Base-by-base conservation (phyloP, 192 early-diverging fungal genomes). In the Spizellomyces sp. region DNA sequence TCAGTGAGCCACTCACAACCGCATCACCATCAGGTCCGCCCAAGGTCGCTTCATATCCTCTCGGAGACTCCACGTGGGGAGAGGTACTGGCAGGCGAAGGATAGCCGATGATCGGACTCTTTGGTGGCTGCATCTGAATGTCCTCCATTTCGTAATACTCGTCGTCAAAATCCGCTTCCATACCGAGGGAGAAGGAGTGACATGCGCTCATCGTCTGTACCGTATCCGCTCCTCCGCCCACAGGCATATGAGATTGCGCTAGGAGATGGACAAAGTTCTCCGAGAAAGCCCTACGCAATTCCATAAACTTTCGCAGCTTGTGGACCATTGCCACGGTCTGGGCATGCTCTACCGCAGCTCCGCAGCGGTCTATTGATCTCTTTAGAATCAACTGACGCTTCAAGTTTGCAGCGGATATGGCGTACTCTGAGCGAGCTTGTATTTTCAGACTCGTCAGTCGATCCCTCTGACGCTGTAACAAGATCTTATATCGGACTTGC, bases 241-340 rank as follows among this genome's bases (percentile, higher is more conserved):
- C 47, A 10, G 54, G 45, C 6, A 50, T 17, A 46, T 48, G 47
- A n/a, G 64, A 48, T 0, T 36, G 27, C 0, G 27, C 27, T 2
- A 83, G 48, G 44, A 82, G 52, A 9, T 74, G 61, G 4, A 67
- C 59, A 68, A 82, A 74, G 46, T 64, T 79, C 45, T 81, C 76
- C 7, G 75, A 77, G 59, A 81, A 75, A 5, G 80, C 75, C 45
- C 73, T 58, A 6, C 83, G 64, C 6, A 85, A 64, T 22, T 79
- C 75, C 69, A 82, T 54, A 43, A 75, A 74, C 48, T 77, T 79
- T 22, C 69, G 54, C 71, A 84, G 56, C 48, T 65, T 70, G 9
- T 80, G 75, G 54, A 80, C 62, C 58, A 83, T 75, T 9, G 69
- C 75, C 0, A 83, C 77, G 0, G 73, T 77, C 19, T 77, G 77